Percentiles rank a stretch among this genome's conserved stretches.
These are phyloP conservation scores for Alternaria dauci DNA, from an alignment of 2,329 filamentous ascomycete genomes.

Conservation along the genomic window DNA sequence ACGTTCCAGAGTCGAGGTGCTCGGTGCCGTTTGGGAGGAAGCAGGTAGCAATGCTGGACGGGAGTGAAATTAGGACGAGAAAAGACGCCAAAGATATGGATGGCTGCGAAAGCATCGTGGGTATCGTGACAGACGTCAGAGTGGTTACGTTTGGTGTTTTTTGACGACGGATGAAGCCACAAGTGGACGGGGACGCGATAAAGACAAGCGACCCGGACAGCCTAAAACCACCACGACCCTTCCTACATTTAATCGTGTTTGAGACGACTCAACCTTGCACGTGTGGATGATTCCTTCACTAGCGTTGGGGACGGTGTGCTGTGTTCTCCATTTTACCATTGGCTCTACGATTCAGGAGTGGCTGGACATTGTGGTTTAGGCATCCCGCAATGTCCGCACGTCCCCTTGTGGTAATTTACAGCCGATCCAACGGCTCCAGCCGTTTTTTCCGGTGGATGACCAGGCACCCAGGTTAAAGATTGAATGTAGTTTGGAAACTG, in stretches of 20 bases:
- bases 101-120: background rate
- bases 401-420: slow-evolving; percentile 1
- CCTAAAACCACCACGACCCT: background rate
- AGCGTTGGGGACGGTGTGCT: background rate
- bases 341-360: background rate
- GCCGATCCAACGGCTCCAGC: background rate
- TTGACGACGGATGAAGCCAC: background rate
- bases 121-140: background rate
- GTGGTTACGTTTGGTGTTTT: background rate
- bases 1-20: background rate
- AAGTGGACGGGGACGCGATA: background rate
- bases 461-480: background rate
- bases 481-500: background rate
- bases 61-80: background rate
- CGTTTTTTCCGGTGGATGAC: background rate
- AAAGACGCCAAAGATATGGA: background rate
- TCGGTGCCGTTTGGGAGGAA: slow-evolving; percentile 14
- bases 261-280: background rate
- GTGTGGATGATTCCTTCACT: background rate
- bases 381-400: background rate
- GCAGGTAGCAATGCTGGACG: slow-evolving; percentile 3
- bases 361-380: background rate
- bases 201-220: background rate
- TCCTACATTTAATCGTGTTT: background rate
- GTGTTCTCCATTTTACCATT: background rate